These are phyloP conservation scores for Spirogloea muscicola DNA, from an alignment of 139 green algal species.

Conservation along the genomic window DNA sequence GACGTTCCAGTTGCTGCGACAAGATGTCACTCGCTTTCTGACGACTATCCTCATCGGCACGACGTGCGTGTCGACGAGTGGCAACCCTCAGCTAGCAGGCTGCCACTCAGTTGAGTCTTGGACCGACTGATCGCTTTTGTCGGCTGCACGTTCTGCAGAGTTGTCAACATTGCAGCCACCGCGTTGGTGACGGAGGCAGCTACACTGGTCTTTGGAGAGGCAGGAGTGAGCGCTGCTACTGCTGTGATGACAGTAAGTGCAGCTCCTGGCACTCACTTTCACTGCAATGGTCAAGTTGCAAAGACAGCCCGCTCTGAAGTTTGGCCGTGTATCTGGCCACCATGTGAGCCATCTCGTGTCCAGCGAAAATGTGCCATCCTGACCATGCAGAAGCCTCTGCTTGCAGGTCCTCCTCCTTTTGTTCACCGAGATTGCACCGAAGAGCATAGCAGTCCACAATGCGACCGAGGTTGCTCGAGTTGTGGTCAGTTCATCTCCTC, in stretches of 20 bases:
- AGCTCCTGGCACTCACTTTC: no score
- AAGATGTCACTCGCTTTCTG: conserved; percentile 55
- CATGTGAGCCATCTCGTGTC: no score
- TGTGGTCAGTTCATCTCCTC: conserved; percentile 15
- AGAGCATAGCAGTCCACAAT: conserved; percentile 56
- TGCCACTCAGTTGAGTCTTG: no score
- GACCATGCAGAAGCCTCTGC: no score
- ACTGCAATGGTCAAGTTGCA: no score
- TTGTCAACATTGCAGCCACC: conserved; percentile 47
- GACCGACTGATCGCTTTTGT: no score
- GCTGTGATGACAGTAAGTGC: conserved; percentile 43
- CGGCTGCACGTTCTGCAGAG: no score
- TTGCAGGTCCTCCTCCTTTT: conserved; percentile 48
- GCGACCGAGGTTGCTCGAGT: conserved; percentile 44
- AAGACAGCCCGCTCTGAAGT: no score
- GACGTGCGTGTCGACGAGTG: no score
- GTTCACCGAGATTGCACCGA: conserved; percentile 58
- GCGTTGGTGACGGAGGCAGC: conserved; percentile 49
- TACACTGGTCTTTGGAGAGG: conserved; percentile 45
- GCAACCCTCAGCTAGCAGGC: no score
- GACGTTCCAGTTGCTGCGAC: conserved; percentile 43
- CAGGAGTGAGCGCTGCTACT: conserved; percentile 24
- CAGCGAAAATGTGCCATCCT: no score
- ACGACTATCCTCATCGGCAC: conserved; percentile 57
- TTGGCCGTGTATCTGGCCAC: no score